A percentile compares a stretch with the other conserved stretches of the same genome.
Conservation (phyloP, 163 green algal genomes). For the Chlorella variabilis region DNA sequence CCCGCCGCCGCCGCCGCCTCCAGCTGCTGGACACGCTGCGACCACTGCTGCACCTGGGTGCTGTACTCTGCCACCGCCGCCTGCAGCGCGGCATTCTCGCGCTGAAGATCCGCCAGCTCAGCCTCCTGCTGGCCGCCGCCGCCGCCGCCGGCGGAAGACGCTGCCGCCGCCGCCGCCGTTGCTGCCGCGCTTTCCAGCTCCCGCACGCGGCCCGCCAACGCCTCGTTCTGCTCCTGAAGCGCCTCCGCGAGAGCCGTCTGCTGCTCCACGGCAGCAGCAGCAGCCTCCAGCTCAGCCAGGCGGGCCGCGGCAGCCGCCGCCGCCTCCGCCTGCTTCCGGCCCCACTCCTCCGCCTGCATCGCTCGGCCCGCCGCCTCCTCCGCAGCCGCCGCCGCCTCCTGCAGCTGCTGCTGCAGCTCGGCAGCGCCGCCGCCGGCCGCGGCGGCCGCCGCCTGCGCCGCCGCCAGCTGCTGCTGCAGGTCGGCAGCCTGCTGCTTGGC, state of each 20-base stretch:
- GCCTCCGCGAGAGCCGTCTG: neutral
- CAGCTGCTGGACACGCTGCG: constrained; percentile 22
- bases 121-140: neutral
- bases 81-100: constrained; percentile 28
- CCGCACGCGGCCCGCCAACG: neutral
- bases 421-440: neutral
- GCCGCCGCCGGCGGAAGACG: neutral
- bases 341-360: constrained; percentile 7
- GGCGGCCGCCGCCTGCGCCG: neutral
- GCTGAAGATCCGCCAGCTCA: constrained; percentile 13
- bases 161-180: neutral
- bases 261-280: neutral
- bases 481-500: neutral
- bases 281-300: neutral
- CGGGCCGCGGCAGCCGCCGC: neutral
- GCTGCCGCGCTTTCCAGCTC: constrained; percentile 25
- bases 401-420: neutral
- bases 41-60: constrained; percentile 36
- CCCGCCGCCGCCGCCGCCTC: constrained; percentile 1
- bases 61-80: constrained; percentile 29
- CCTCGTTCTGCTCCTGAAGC: neutral
- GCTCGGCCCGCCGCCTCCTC: neutral
- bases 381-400: neutral
- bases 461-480: neutral
- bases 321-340: constrained; percentile 4